Evolutionary conservation across 2,329 filamentous ascomycete genomes (phyloP).

Genomic region (Hortaea werneckii): DNA sequence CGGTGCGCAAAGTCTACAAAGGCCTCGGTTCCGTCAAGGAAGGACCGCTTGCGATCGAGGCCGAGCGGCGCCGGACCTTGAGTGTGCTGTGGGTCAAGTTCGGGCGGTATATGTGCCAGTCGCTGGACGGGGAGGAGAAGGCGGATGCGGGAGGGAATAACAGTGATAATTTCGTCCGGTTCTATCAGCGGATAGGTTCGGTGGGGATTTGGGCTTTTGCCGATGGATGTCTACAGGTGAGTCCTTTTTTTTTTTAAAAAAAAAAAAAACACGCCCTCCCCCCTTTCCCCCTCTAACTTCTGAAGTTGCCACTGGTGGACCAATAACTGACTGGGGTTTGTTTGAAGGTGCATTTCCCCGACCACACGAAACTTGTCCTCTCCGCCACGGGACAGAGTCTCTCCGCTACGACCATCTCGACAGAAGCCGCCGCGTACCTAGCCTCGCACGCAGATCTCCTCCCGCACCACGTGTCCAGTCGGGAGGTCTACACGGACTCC

Average conservation of each 20-base stretch:
- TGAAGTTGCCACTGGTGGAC: too few species aligned
- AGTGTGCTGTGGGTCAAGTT: conserved; percentile 57
- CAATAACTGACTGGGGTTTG: conserved; percentile 2
- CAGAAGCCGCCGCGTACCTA: conserved; percentile 59
- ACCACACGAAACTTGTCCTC: conserved; percentile 76
- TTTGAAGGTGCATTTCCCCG: conserved; percentile 69
- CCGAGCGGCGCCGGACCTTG: conserved; percentile 43
- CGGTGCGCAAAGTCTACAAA: conserved; percentile 50
- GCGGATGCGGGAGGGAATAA: conserved; percentile 29
- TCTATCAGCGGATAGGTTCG: conserved; percentile 72
- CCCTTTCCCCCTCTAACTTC: background rate
- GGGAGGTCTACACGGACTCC: conserved; percentile 61
- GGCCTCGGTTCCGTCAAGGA: conserved; percentile 24
- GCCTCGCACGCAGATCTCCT: conserved; percentile 49
- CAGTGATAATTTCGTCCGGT: conserved; percentile 53
- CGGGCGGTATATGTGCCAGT: conserved; percentile 55
- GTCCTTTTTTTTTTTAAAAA: conserved; percentile 7
- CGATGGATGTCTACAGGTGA: conserved; percentile 66
- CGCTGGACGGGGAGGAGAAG: conserved; percentile 31
- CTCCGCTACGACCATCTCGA: conserved; percentile 66
- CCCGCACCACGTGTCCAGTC: conserved; percentile 59
- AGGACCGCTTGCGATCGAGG: conserved; percentile 20
- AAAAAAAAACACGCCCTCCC: background rate
- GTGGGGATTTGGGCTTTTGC: conserved; percentile 74
- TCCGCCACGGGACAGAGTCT: conserved; percentile 65